Evolutionary conservation across 1,139 yeast genomes (phyloP).

Genomic region (Yamadazyma aaseri): DNA sequence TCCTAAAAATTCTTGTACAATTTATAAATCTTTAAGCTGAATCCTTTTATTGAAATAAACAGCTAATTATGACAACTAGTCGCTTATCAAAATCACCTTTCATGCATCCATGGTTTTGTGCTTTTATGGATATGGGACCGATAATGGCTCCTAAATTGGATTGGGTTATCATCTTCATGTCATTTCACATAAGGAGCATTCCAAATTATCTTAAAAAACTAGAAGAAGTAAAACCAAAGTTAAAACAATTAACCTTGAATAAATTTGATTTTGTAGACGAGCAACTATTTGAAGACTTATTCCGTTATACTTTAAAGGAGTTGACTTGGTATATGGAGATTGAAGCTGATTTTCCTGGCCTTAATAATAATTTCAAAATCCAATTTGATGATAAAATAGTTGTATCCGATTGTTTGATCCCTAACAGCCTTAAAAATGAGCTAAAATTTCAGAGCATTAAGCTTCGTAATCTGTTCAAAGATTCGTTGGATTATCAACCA

Average conservation of each 20-base stretch:
- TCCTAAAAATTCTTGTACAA: too few species aligned
- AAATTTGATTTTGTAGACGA: neutral
- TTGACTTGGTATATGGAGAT: slow-evolving; percentile 27
- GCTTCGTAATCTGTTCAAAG: slow-evolving; percentile 15
- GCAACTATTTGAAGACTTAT: slow-evolving; percentile 18
- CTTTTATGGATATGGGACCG: slow-evolving; percentile 18
- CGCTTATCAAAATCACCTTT: slow-evolving; percentile 7
- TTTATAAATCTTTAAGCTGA: neutral
- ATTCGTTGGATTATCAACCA: slow-evolving; percentile 36
- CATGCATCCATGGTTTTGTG: slow-evolving; percentile 14
- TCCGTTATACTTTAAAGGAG: slow-evolving; percentile 26
- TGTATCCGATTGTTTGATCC: slow-evolving; percentile 16
- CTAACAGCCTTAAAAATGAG: slow-evolving; percentile 8
- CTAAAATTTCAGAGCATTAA: slow-evolving; percentile 13
- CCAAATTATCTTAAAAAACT: too few species aligned
- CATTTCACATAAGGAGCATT: slow-evolving; percentile 18
- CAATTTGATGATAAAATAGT: slow-evolving; percentile 22
- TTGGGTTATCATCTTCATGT: slow-evolving; percentile 23
- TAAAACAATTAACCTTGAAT: too few species aligned
- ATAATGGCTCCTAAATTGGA: slow-evolving; percentile 23
- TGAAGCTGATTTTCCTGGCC: slow-evolving; percentile 10
- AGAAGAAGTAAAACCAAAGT: too few species aligned
- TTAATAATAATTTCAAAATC: slow-evolving; percentile 9
- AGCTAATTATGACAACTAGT: neutral
- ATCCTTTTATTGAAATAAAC: too few species aligned